Conservation (phyloP, 2,329 filamentous ascomycete genomes). For the Venturiaceae sp. region DNA sequence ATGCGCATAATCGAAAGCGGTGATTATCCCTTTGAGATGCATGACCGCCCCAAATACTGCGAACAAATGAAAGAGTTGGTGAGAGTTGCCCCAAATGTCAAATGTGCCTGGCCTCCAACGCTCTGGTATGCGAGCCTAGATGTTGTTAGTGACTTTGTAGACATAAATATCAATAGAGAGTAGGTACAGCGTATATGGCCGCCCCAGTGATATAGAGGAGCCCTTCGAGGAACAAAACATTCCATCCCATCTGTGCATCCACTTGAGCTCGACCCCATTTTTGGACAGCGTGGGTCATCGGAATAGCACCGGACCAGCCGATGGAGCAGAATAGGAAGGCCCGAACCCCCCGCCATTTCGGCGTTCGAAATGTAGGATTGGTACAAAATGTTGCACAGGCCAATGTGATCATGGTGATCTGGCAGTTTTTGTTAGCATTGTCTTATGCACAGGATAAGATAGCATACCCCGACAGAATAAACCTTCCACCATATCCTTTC, state of each 20-base stretch:
- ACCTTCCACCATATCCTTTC: slow-evolving; percentile 3
- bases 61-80: slow-evolving; percentile 83
- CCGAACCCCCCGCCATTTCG: slow-evolving; percentile 1
- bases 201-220: slow-evolving; percentile 75
- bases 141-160: neutral
- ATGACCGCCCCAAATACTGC: slow-evolving; percentile 68
- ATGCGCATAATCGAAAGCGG: slow-evolving; percentile 74
- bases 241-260: neutral
- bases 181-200: slow-evolving; percentile 60
- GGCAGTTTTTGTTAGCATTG: neutral
- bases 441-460: neutral
- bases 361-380: neutral
- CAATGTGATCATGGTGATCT: neutral
- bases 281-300: slow-evolving; percentile 45
- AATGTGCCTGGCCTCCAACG: slow-evolving; percentile 61
- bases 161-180: neutral
- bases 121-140: slow-evolving; percentile 60
- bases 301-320: slow-evolving; percentile 2
- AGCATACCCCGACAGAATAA: neutral
- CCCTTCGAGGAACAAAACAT: slow-evolving; percentile 53
- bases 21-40: slow-evolving; percentile 66
- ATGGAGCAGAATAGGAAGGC: slow-evolving; percentile 1
- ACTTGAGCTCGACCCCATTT: neutral
- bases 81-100: slow-evolving; percentile 79
- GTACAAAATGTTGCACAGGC: slow-evolving; percentile 2